A percentile compares a stretch with the other conserved stretches of the same genome.
Conservation (phyloP, 2,329 filamentous ascomycete genomes). For the Penicillium sp. region DNA sequence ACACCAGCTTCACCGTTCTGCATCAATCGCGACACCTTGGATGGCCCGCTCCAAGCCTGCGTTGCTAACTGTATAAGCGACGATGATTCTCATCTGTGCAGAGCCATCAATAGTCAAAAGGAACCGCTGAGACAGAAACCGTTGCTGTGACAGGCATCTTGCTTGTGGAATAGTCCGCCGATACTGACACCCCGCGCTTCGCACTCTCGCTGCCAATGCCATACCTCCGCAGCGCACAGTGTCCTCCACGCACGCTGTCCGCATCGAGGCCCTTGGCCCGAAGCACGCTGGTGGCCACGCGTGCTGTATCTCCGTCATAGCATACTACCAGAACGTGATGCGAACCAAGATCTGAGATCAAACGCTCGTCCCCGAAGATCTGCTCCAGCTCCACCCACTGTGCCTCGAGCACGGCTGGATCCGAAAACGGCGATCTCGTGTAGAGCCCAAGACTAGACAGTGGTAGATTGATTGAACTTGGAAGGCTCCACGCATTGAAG, state of each 20-base stretch:
- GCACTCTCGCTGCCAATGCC: conserved; percentile 29
- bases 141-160: conserved; percentile 20
- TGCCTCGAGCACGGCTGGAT: conserved; percentile 47
- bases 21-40: conserved; percentile 23
- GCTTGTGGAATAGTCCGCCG: not conserved
- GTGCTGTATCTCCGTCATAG: conserved; percentile 59
- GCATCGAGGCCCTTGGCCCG: conserved; percentile 55
- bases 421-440: conserved; percentile 52
- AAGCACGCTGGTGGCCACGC: conserved; percentile 59
- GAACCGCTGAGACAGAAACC: conserved; percentile 24
- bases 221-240: conserved; percentile 34
- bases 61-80: conserved; percentile 16
- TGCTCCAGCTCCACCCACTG: conserved; percentile 56
- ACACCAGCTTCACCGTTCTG: not conserved
- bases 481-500: conserved; percentile 50
- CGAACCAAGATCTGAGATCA: conserved; percentile 28
- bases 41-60: conserved; percentile 12
- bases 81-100: not conserved
- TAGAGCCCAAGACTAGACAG: conserved; percentile 41
- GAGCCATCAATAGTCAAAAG: conserved; percentile 22
- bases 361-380: conserved; percentile 41
- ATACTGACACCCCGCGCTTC: not conserved
- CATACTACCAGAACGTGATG: conserved; percentile 54
- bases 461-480: conserved; percentile 52
- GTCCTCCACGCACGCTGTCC: conserved; percentile 53